Base-by-base conservation (phyloP, 1,284 basidiomycete species). In the Cystobasidiaceae sp. region DNA sequence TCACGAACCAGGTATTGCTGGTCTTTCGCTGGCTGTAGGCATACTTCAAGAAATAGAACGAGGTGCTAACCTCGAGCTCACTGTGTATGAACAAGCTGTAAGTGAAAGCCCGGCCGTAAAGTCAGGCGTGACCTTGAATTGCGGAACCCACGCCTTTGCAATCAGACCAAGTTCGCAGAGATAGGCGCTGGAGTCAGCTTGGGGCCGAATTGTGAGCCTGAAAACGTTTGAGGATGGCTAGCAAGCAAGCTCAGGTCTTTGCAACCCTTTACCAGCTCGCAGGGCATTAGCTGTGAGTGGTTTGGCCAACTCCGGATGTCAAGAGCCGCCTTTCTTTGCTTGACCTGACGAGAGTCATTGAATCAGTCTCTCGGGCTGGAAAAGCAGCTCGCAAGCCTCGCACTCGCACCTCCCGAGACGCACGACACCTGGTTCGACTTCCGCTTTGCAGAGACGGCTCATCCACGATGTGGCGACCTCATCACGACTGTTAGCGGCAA, bases 111-210 rank as follows among this genome's bases (percentile, higher is more conserved):
- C 17, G 17, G 23, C n/a, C n/a, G n/a, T n/a, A n/a, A n/a, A n/a
- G n/a, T n/a, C n/a, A n/a, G n/a, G n/a, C n/a, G n/a, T n/a, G n/a
- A n/a, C n/a, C n/a, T n/a, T n/a, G n/a, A n/a, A n/a, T n/a, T n/a
- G n/a, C n/a, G n/a, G n/a, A n/a, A n/a, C n/a, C n/a, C n/a, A n/a
- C n/a, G n/a, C n/a, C 49, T 32, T 32, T 39, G 17, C 19, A 50
- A 66, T 3, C 49, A 34, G 39, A 6, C 32, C 44, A 58, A 66
- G 34, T 70, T 71, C 23, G 69, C 45, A 19, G 70, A 71, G 49
- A 67, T 71, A 8, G 70, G 70, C 4, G 70, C 70, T 0, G 70
- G 70, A 15, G 68, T 68, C 2, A 34, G 51, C 23, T 62, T 68
- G 23, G 67, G 48, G 3, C 55, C 55, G 28, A 57, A 58, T 60